A percentile compares a stretch with the other conserved stretches of the same genome.
Evolutionary conservation across 176 grass and related monocot genomes (phyloP).

Genomic region (Guadua angustifolia): DNA sequence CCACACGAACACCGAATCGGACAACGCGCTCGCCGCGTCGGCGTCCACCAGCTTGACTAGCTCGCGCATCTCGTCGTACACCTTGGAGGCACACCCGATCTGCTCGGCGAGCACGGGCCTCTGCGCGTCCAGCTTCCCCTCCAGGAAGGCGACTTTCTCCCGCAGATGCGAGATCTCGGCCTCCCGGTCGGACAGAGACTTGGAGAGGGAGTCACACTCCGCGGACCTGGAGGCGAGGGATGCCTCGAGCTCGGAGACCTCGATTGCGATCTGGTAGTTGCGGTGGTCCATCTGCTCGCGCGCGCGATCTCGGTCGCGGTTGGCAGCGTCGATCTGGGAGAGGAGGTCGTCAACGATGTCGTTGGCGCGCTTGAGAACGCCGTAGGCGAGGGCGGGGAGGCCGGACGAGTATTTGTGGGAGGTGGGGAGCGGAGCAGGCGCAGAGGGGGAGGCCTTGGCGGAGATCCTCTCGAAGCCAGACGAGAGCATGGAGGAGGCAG

Average conservation of each 20-base stretch:
- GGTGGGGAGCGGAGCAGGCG: constrained; percentile 66
- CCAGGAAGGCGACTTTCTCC: constrained; percentile 42
- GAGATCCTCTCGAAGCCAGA: constrained; percentile 85
- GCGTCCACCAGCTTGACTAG: constrained; percentile 54
- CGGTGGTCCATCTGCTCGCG: constrained; percentile 75
- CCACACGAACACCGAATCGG: constrained; percentile 76
- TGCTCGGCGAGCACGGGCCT: constrained; percentile 80
- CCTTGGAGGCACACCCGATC: constrained; percentile 69
- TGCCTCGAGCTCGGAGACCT: constrained; percentile 96
- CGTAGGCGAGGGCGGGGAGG: constrained; percentile 78
- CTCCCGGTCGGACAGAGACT: constrained; percentile 59
- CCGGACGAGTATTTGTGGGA: constrained; percentile 78
- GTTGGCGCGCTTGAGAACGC: constrained; percentile 90
- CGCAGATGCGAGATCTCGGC: constrained; percentile 54
- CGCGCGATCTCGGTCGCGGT: constrained; percentile 64
- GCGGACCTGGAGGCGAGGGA: constrained; percentile 41
- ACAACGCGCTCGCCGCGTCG: constrained; percentile 38
- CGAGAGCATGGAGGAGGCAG: constrained; percentile 83
- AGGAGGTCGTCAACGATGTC: constrained; percentile 91
- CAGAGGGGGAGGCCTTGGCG: constrained; percentile 62
- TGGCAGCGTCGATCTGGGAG: constrained; percentile 66
- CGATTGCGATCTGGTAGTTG: constrained; percentile 97
- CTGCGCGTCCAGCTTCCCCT: constrained; percentile 70
- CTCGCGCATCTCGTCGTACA: constrained; percentile 67
- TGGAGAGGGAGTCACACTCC: constrained; percentile 60